Percentiles rank a stretch among this genome's conserved stretches.
phyloP scores from a whole-genome alignment of 148 eudicot species.

The Spergularia marina region DNA sequence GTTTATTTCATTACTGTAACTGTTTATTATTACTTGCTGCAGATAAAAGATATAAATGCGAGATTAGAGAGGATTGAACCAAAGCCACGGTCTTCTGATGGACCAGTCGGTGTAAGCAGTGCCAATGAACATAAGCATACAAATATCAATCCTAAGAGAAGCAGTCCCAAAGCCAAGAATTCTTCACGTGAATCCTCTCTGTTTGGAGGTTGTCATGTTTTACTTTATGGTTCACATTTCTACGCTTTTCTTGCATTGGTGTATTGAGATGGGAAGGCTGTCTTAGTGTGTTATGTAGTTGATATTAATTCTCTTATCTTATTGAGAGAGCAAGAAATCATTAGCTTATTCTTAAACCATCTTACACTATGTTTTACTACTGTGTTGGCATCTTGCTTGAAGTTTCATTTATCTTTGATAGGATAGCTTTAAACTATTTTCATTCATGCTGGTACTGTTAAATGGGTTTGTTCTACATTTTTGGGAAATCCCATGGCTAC shows the following conservation, averaged over 20 bases:
- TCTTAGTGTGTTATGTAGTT: neutral
- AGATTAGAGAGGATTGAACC: conserved; percentile 89
- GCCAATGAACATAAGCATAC: conserved; percentile 52
- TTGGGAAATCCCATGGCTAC: neutral
- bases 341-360: neutral
- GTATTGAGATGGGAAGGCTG: conserved; percentile 1
- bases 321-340: neutral
- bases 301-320: conserved; percentile 1
- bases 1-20: neutral
- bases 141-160: conserved; percentile 57
- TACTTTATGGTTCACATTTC: neutral
- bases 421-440: neutral
- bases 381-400: neutral
- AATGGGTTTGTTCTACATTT: neutral
- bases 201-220: conserved; percentile 71
- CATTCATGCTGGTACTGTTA: neutral
- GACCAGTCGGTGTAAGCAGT: conserved; percentile 39
- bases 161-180: conserved; percentile 88
- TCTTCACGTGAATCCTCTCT: conserved; percentile 69
- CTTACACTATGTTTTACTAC: neutral
- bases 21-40: conserved; percentile 21
- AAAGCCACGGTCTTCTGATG: conserved; percentile 64
- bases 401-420: neutral
- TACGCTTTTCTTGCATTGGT: neutral
- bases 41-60: conserved; percentile 88